Evolutionary conservation across 352 stramenopile genomes (phyloP), one percentile per base, ranked within the genome.

Genomic region (Phytophthora melonis): DNA sequence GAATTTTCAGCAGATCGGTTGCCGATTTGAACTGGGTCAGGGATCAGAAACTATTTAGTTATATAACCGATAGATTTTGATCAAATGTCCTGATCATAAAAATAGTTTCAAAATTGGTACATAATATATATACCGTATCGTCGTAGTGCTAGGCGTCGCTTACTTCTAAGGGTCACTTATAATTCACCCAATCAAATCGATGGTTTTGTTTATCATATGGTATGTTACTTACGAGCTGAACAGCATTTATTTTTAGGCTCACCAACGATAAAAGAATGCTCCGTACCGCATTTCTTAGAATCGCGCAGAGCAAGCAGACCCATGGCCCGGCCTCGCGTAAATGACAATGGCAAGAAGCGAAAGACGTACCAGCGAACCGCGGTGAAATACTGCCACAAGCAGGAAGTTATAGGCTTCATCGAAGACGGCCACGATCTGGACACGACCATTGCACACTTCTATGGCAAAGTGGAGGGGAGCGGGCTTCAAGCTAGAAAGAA

Each of bases 321-420:
- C 5, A 47, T n/a, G n/a, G n/a, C n/a, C n/a, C n/a, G n/a, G n/a
- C n/a, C n/a, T 60, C 54, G 54, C 30, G 45, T 60, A 18, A 60
- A 60, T 60, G 54, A 30, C 1, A 30, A 27, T 6, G 54, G 54
- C 30, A 45, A 60, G 54, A 60, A 60, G 18, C 14, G 18, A n/a
- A 60, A 45, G 18, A 43, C 9, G 53, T 45, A 60, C 16, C 54
- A 60, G 14, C 25, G 54, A 19, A 45, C 30, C 13, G 14, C 25
- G 9, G 13, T 60, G 30, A 18, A 25, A 14, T 53, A 53, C 45
- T 25, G 18, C 7, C 45, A 53, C 45, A 53, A 53, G 1, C n/a
- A 53, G 45, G n/a, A 53, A 25, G 45, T 53, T 53, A 18, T 27
- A 16, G 27, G 11, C 10, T 27, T 23, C n/a, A 53, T 3, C 4